Evolutionary conservation across 2,329 filamentous ascomycete species (phyloP), one percentile per base, ranked within the genome.

Genomic region (Penicillium occitanis): DNA sequence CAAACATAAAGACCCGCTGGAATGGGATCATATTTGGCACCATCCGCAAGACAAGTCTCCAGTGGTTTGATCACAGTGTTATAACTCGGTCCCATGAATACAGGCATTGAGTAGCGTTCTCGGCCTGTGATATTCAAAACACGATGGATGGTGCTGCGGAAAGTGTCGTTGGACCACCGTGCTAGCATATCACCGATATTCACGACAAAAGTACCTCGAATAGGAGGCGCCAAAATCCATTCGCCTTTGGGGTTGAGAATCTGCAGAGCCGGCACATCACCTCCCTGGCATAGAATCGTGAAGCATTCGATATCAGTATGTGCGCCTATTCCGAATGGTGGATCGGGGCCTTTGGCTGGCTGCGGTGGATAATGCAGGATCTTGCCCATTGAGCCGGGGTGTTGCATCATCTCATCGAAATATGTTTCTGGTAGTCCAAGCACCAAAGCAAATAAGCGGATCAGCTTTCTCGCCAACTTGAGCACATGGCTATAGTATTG

Each of bases 191-290:
- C 62, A 5, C 68, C 69, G 14, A 71, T 66, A 28, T 71, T 67
- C 19, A 71, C 68, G 11, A 69, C 67, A 68, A 68, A 64, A 4
- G 67, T 64, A n/a, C 61, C 65, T 14, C 13, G 50, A 8, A 67
- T 62, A 8, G 69, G 65, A n/a, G 65, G 64, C 14, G 64, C 69
- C 13, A 66, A 55, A 25, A 72, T 67, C 69, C 69, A 72, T 44
- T 70, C 62, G 14, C 69, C 69, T 17, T 67, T 61, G 1, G 33
- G 50, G 44, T 67, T 69, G 10, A 70, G 62, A 4, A 69, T 62
- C 50, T 70, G 65, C 11, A 70, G 48, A 82, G 73, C 2, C 79
- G 74, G 60, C 73, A 77, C 22, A 83, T 70, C 51, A 4, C 51
- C 66, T 14, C 61, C 61, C 17, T 69, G 69, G 17, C 64, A 70